Evolutionary conservation across 2,329 filamentous ascomycete species (phyloP).

Genomic region (Immersiporthe knoxdaviesiana): DNA sequence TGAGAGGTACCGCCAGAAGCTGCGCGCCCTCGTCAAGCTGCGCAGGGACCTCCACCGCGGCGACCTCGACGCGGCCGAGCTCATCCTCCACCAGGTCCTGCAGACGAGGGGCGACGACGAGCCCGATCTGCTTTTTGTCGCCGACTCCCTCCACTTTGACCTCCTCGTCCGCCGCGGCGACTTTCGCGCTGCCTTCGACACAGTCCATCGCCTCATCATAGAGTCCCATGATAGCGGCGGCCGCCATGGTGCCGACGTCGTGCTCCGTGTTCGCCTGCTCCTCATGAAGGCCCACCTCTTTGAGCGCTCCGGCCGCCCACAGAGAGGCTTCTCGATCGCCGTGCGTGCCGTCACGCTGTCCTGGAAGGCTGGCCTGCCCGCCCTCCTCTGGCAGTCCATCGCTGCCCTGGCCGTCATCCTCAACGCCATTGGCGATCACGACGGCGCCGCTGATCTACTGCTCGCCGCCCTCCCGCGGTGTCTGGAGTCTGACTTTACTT

Average conservation of each 20-base stretch:
- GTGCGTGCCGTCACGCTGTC: conserved; percentile 76
- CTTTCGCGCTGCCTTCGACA: conserved; percentile 50
- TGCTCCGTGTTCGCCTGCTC: conserved; percentile 71
- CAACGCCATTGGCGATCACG: conserved; percentile 70
- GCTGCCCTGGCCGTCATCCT: conserved; percentile 70
- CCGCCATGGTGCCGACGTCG: conserved; percentile 47
- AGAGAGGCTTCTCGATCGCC: conserved; percentile 76
- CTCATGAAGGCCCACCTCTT: conserved; percentile 74
- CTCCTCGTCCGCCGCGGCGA: conserved; percentile 53
- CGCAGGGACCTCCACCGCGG: conserved; percentile 63
- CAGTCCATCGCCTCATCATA: conserved; percentile 50
- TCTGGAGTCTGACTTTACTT: conserved; percentile 69
- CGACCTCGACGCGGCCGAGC: conserved; percentile 55
- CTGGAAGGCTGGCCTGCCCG: conserved; percentile 69
- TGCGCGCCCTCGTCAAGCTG: conserved; percentile 67
- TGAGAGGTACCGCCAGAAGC: conserved; percentile 73
- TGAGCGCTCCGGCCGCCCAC: conserved; percentile 67
- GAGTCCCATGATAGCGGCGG: conserved; percentile 49
- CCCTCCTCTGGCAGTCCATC: conserved; percentile 73
- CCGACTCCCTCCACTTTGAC: conserved; percentile 58
- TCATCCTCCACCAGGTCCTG: conserved; percentile 55
- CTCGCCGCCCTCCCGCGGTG: conserved; percentile 74
- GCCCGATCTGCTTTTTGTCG: conserved; percentile 54
- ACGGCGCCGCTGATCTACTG: conserved; percentile 66
- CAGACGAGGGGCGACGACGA: conserved; percentile 57